A percentile compares a stretch with the other conserved stretches of the same genome.
Conservation (phyloP, 129 eudicot species). For the Oenanthe sinensis region DNA sequence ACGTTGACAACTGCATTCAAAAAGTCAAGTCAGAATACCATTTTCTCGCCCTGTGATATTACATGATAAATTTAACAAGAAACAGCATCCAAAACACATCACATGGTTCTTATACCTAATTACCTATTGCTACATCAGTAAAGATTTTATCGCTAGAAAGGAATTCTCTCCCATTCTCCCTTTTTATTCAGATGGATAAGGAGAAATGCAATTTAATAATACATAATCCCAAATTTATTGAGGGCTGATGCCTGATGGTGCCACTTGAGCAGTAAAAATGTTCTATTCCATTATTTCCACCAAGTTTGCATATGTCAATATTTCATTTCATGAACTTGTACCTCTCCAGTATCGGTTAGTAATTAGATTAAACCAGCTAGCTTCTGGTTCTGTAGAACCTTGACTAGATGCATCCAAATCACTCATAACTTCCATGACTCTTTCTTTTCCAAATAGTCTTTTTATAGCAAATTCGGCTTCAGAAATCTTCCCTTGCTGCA, state of each 20-base stretch:
- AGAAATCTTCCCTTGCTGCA: conserved; percentile 75
- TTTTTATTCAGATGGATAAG: no score
- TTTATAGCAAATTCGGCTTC: conserved; percentile 60
- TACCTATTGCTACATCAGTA: not conserved
- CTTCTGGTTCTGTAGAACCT: conserved; percentile 77
- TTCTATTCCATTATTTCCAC: not conserved
- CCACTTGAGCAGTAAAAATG: not conserved
- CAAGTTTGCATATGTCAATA: not conserved
- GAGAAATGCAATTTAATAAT: no score
- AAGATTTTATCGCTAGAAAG: not conserved
- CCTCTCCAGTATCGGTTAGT: conserved; percentile 78
- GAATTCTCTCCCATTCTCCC: not conserved
- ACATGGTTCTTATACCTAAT: not conserved
- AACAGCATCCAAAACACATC: not conserved
- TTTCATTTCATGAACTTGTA: conserved; percentile 17
- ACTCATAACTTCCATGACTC: conserved; percentile 64
- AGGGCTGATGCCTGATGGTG: not conserved
- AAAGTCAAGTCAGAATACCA: not conserved
- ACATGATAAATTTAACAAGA: not conserved
- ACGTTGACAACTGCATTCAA: conserved; percentile 74
- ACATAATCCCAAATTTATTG: not conserved
- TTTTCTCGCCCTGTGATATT: not conserved
- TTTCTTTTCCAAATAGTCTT: conserved; percentile 67
- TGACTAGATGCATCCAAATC: conserved; percentile 49
- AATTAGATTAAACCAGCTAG: conserved; percentile 89